Conservation (phyloP, 2,329 filamentous ascomycete genomes). For the Calonectria multiphialidica region DNA sequence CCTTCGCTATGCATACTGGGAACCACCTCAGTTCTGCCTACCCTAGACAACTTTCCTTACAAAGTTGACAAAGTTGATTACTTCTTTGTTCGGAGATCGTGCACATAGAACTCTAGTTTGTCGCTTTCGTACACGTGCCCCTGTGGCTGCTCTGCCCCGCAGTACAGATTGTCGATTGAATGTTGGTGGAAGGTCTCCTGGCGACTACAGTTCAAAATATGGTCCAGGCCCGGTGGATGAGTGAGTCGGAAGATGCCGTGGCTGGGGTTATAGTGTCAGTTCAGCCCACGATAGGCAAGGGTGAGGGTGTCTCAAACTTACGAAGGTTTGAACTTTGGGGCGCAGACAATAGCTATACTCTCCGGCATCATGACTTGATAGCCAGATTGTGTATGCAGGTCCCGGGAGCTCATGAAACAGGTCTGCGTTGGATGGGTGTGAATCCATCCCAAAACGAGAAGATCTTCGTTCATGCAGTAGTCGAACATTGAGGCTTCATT, state of each 20-base stretch:
- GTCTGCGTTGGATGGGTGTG: constrained; percentile 97
- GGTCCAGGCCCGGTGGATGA: constrained; percentile 88
- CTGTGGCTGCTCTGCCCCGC: constrained; percentile 73
- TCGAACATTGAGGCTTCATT: constrained; percentile 89
- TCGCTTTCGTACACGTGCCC: constrained; percentile 79
- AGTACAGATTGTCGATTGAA: constrained; percentile 78
- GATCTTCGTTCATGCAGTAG: constrained; percentile 85
- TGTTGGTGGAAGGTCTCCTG: constrained; percentile 87
- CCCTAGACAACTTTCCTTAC: not conserved
- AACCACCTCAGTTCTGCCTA: not conserved
- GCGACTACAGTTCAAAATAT: constrained; percentile 84
- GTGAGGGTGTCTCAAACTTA: constrained; percentile 57
- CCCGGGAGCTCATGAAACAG: constrained; percentile 96
- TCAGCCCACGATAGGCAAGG: not conserved
- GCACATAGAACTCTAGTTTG: constrained; percentile 71
- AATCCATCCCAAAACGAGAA: constrained; percentile 95
- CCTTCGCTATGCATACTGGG: constrained; percentile 36
- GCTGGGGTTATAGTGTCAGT: constrained; percentile 56
- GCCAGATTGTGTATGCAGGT: constrained; percentile 92
- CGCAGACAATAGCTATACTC: constrained; percentile 96
- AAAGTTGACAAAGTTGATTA: not conserved
- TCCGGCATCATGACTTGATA: constrained; percentile 98
- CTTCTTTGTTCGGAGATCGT: constrained; percentile 60
- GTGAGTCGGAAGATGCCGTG: constrained; percentile 95
- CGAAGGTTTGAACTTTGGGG: constrained; percentile 83